These are phyloP conservation scores for Lyophyllum shimeji DNA, from an alignment of 768 basidiomycete species.

Conservation along the genomic window DNA sequence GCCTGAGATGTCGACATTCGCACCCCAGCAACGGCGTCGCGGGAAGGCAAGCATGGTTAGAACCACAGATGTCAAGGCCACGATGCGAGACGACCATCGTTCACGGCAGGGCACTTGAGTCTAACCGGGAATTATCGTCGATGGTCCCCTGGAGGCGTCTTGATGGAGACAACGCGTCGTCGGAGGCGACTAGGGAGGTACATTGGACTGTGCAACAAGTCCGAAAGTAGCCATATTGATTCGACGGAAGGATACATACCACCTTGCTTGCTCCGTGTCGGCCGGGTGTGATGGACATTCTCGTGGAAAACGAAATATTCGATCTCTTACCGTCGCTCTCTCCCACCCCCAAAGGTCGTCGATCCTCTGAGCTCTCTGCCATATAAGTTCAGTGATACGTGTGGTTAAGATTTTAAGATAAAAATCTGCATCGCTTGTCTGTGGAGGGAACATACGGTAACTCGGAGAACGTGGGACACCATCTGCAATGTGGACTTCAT, in stretches of 20 bases:
- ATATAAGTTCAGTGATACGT: background rate
- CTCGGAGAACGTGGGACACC: constrained; percentile 1
- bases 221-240: background rate
- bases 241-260: background rate
- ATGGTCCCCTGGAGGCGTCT: background rate
- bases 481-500: background rate
- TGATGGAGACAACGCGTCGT: background rate
- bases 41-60: background rate
- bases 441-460: background rate
- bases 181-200: background rate
- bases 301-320: too few relatives aligned
- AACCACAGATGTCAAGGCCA: background rate
- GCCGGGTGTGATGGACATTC: background rate
- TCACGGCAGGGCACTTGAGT: background rate
- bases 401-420: background rate
- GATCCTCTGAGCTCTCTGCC: too few relatives aligned
- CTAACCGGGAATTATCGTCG: background rate
- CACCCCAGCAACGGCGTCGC: background rate
- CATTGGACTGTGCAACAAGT: background rate
- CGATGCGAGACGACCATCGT: background rate
- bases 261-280: background rate
- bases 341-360: too few relatives aligned
- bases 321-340: too few relatives aligned
- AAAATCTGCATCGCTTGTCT: background rate
- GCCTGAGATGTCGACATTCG: background rate